Conservation (phyloP, 2,329 filamentous ascomycete genomes). For the Cladorrhinum sp. region DNA sequence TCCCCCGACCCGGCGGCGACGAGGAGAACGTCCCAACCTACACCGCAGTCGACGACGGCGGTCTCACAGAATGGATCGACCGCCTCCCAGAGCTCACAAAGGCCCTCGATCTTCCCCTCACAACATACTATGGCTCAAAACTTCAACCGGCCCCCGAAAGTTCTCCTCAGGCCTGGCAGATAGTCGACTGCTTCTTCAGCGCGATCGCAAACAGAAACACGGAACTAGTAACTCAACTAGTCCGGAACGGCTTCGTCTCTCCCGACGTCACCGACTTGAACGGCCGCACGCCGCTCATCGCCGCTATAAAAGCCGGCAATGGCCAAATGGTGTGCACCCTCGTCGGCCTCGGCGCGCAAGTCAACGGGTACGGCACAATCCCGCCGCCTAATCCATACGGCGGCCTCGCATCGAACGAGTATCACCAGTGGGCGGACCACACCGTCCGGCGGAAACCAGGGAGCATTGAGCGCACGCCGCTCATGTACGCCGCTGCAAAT, state of each 20-base stretch:
- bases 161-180: conserved; percentile 15
- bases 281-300: conserved; percentile 37
- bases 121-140: conserved; percentile 5
- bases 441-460: not conserved
- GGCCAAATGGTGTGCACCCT: conserved; percentile 35
- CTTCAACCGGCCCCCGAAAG: not conserved
- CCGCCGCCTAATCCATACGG: not conserved
- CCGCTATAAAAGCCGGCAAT: conserved; percentile 33
- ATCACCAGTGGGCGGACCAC: not conserved
- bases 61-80: conserved; percentile 13
- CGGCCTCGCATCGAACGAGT: not conserved
- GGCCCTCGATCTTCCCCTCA: conserved; percentile 25
- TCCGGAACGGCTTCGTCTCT: conserved; percentile 36
- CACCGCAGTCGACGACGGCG: conserved; percentile 15
- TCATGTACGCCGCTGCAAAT: conserved; percentile 42
- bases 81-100: conserved; percentile 8
- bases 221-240: conserved; percentile 31
- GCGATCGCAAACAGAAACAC: conserved; percentile 30
- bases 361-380: conserved; percentile 30
- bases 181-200: conserved; percentile 33
- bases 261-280: conserved; percentile 34
- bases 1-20: not conserved
- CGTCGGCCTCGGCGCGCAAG: conserved; percentile 35
- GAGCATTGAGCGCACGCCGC: conserved; percentile 38
- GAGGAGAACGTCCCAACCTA: conserved; percentile 20